Percentiles rank a stretch among this genome's conserved stretches.
These are phyloP conservation scores for Cryoendolithus antarcticus DNA, from an alignment of 2,329 filamentous ascomycete species.

Conservation along the genomic window DNA sequence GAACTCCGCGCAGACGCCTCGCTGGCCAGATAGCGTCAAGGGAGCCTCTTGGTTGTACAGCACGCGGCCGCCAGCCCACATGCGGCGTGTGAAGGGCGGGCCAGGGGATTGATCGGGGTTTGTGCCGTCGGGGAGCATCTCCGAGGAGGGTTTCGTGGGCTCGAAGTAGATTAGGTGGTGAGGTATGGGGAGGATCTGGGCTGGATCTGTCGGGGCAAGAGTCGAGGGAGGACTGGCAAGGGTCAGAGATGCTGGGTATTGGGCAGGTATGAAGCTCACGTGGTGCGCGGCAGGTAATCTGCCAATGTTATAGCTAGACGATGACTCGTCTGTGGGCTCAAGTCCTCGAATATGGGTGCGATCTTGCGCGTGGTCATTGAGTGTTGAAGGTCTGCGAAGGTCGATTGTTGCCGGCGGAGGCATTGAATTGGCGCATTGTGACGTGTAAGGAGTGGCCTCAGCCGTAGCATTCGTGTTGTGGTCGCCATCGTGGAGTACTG, in stretches of 20 bases:
- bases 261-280: slow-evolving; percentile 2
- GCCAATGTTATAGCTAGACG: slow-evolving; percentile 52
- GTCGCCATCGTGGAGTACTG: slow-evolving; percentile 7
- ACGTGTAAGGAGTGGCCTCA: slow-evolving; percentile 5
- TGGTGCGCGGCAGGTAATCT: slow-evolving; percentile 37
- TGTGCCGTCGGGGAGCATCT: slow-evolving; percentile 70
- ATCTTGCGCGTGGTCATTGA: slow-evolving; percentile 38
- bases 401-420: slow-evolving; percentile 18
- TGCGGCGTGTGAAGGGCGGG: slow-evolving; percentile 55
- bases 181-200: slow-evolving; percentile 43
- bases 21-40: slow-evolving; percentile 20
- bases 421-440: slow-evolving; percentile 4
- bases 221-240: slow-evolving; percentile 9
- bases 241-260: slow-evolving; percentile 5
- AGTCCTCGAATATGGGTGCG: slow-evolving; percentile 41
- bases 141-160: slow-evolving; percentile 46
- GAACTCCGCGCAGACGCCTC: slow-evolving; percentile 35
- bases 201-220: slow-evolving; percentile 11
- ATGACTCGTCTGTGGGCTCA: slow-evolving; percentile 50
- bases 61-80: slow-evolving; percentile 81
- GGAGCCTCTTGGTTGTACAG: slow-evolving; percentile 34
- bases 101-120: slow-evolving; percentile 69
- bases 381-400: slow-evolving; percentile 27
- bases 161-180: slow-evolving; percentile 87
- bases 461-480: slow-evolving; percentile 9